Evolutionary conservation across 495 filamentous ascomycete species (phyloP).

Genomic region (Penicillium alfredii): DNA sequence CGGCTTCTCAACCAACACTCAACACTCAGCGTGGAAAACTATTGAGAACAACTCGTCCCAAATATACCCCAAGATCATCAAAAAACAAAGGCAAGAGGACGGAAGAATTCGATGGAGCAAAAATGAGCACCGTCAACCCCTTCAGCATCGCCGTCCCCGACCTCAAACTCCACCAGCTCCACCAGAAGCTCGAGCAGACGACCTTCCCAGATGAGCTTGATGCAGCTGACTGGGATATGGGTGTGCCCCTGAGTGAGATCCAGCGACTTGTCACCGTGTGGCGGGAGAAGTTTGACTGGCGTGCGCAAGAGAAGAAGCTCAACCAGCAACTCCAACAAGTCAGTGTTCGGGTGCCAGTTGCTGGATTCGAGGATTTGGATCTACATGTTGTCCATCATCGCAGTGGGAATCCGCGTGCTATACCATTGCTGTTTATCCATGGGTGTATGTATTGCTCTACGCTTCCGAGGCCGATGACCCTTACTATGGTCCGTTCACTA

Average conservation of each 20-base stretch:
- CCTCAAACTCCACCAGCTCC: conserved; percentile 30
- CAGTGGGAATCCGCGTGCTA: conserved; percentile 40
- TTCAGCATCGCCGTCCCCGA: conserved; percentile 42
- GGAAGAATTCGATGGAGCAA: too few species aligned
- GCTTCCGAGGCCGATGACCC: too few species aligned
- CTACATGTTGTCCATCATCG: conserved; percentile 50
- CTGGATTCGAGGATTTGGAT: conserved; percentile 39
- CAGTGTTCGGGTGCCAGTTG: conserved; percentile 26
- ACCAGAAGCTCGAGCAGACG: conserved; percentile 36
- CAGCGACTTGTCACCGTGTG: conserved; percentile 41
- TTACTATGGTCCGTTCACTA: neutral
- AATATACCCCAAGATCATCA: too few species aligned
- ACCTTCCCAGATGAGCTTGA: conserved; percentile 45
- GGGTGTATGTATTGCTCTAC: conserved; percentile 39
- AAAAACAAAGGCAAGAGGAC: too few species aligned
- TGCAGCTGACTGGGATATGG: conserved; percentile 41
- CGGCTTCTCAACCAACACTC: too few species aligned
- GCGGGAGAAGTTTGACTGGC: conserved; percentile 46
- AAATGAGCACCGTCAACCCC: conserved; percentile 13
- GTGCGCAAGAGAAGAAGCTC: conserved; percentile 32
- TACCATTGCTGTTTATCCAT: conserved; percentile 58
- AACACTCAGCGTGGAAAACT: too few species aligned
- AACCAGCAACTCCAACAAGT: conserved; percentile 39
- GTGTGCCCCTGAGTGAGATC: conserved; percentile 42
- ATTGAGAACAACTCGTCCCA: too few species aligned